Evolutionary conservation across 495 filamentous ascomycete genomes (phyloP), one percentile per base, ranked within the genome.

Genomic region (Venustampulla echinocandica): DNA sequence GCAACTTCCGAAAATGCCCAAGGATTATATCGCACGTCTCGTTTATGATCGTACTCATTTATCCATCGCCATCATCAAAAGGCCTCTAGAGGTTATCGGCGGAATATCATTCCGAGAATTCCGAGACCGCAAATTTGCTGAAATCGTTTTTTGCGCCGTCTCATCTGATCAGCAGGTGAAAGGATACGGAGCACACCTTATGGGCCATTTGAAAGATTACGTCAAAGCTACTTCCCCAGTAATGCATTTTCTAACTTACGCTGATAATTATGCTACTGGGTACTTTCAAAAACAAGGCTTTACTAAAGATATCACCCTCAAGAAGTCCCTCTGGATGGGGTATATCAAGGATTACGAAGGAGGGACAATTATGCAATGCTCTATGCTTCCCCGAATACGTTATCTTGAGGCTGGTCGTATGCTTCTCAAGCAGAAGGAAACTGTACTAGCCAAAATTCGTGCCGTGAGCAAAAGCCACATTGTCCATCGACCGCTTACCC

Each of bases 261-360:
- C 92, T 37, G 92, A 98, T 63, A 98, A 98, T 61, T 97, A 96
- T 58, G 92, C 92, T 18, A 98, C 95, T 53, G 92, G 93, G 5
- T 98, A 96, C 61, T 98, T 98, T 70, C 93, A 97, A 63, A 98
- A 98, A 64, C 92, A 98, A 64, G 92, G 92, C 0, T 98, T 98
- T 55, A 96, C 92, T 0, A 98, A 98, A 62, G 90, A 98, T 52
- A 96, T 98, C 54, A 95, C 88, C 0, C 78, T 98, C 1, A 85
- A 90, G 35, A 84, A 79, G 58, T 76, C 82, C 4, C 80, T 86
- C 14, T 98, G 92, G 92, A 98, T 96, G 92, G 92, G 92, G 20
- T 98, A 95, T 60, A 98, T 98, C 64, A 98, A 98, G 65, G 92
- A 98, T 64, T 98, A 98, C 64, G 92, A 98, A 67, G 92, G 92